Evolutionary conservation across 164 flowering plant species (phyloP), one percentile per base, ranked within the genome.

Genomic region (Liquidambar formosana): DNA sequence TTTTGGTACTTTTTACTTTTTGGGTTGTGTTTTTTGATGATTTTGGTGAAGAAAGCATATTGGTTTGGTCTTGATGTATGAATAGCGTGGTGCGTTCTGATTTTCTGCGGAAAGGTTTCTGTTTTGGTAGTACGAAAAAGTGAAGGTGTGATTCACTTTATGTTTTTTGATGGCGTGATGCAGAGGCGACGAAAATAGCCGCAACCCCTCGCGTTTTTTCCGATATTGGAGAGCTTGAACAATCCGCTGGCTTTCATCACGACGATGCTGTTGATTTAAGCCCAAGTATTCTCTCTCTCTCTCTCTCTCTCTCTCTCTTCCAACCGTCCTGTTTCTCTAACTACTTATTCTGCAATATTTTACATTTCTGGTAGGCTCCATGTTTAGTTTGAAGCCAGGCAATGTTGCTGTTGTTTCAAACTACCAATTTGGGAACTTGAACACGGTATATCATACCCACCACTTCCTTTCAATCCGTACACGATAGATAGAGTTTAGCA

Each of bases 191-290:
- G 84, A 77, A 45, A 68, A 54, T 44, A 62, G 76, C 25, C 78
- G 81, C 12, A 76, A 76, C 66, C 78, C 78, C 44, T 25, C 79
- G 57, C 76, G 81, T 65, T 83, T 80, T n/a, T 64, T 15, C 74
- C 77, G 86, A 84, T 75, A 75, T 84, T 73, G 87, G 81, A 25
- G 90, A 83, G 84, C 85, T 87, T 77, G 81, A 84, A 49, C 85
- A 80, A 23, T 76, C 88, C 38, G 77, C 78, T 68, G 80, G 73
- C 16, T 85, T 84, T 71, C 86, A 76, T 70, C 85, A 83, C 27
- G 75, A 80, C 4, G 86, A 84, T 79, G 83, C 83, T 72, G 85
- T 86, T 81, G 84, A 79, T 84, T 83, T 86, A 83, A 84, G 87
- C 72, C 68, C 79, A 81, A 79, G 91, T 87, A 81, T 51, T 22